Base-by-base conservation (phyloP, 164 flowering plant species). In the Pachysandra terminalis region DNA sequence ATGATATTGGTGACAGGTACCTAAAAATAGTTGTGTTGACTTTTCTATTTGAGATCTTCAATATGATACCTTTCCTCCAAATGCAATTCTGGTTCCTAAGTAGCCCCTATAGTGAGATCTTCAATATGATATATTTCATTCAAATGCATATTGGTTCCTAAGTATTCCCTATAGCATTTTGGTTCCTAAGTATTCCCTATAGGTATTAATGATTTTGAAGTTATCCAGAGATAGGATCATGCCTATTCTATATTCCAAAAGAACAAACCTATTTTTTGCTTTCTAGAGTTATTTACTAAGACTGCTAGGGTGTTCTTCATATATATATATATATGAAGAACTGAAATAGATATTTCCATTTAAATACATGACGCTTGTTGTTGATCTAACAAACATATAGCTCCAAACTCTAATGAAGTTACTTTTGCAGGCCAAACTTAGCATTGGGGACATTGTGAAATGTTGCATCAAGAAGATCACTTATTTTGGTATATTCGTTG, bases 401-500 rank as follows among this genome's bases (percentile, higher is more conserved):
- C 26, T 61, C 22, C 22, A 61, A 53, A 26, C 14, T 68, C 63
- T 60, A 40, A 66, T 53, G 1, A 21, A 24, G 9, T 65, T 63
- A 66, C 12, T 35, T 69, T 71, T 82, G 84, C 87, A 95, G 98
- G 87, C 87, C 51, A 89, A 78, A 74, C 88, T 92, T 68, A 83
- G 81, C 35, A 68, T 90, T 72, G 97, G 97, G 23, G 94, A 92
- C 79, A 82, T 95, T 61, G 94, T 95, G 62, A 88, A 86, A 73
- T 89, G 97, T 68, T 73, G 82, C 82, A 84, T 95, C 60, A 85
- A 76, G 81, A 92, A 88, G 79, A 86, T 95, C 51, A 86, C 94
- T 45, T 95, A 90, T 71, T 88, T 90, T 78, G 97, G 97, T 24
- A 81, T 95, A 68, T 95, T 92, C 81, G 96, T 88, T 66, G 96